Percentiles rank a stretch among this genome's conserved stretches.
Conservation (phyloP, 202 grass and related monocot genomes). For the Saccharum hybrid region DNA sequence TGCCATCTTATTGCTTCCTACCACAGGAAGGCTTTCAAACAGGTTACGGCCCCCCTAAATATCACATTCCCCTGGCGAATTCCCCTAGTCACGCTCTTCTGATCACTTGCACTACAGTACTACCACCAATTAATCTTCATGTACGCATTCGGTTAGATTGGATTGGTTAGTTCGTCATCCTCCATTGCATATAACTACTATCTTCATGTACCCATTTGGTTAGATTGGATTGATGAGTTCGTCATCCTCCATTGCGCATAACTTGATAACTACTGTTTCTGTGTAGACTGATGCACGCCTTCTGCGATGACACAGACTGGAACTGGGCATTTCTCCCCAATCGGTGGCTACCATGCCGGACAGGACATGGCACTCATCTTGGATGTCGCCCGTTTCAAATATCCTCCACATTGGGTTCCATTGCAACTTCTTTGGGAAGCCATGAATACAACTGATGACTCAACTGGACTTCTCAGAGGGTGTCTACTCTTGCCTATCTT, state of each 20-base stretch:
- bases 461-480: constrained; percentile 81
- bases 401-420: constrained; percentile 94
- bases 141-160: background rate
- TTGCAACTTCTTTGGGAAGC: constrained; percentile 85
- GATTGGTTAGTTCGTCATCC: background rate
- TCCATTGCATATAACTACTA: background rate
- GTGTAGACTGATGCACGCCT: background rate
- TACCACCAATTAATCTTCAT: background rate
- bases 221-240: constrained; percentile 18
- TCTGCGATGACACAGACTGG: constrained; percentile 62
- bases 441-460: constrained; percentile 81
- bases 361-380: constrained; percentile 92
- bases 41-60: constrained; percentile 41
- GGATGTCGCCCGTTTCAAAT: constrained; percentile 95
- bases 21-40: constrained; percentile 62
- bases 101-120: background rate
- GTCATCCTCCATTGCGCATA: background rate
- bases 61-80: background rate
- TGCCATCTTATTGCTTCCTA: constrained; percentile 86
- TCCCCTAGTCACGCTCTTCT: background rate
- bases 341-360: constrained; percentile 80
- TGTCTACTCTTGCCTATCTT: constrained; percentile 34
- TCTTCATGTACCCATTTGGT: background rate
- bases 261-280: background rate
- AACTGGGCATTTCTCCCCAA: constrained; percentile 92